Conservation (phyloP, 2,329 filamentous ascomycete genomes). For the Fusarium denticulatum region DNA sequence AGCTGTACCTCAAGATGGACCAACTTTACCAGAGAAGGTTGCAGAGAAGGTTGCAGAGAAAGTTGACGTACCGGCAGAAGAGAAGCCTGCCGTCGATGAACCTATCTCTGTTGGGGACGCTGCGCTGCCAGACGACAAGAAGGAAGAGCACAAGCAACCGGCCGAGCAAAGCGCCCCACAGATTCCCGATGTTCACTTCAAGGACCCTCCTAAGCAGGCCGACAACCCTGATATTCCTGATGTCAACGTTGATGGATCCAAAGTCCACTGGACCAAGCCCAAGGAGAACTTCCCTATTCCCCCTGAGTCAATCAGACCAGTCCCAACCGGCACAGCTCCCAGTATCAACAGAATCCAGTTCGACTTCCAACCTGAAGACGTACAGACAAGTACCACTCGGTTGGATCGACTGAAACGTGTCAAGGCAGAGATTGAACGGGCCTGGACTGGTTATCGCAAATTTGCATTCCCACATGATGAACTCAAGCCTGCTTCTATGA, state of each 20-base stretch:
- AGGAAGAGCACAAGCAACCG: conserved; percentile 4
- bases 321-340: conserved; percentile 78
- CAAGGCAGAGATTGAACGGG: conserved; percentile 77
- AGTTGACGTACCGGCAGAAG: conserved; percentile 3
- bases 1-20: conserved; percentile 9
- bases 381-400: conserved; percentile 68
- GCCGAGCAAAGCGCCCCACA: conserved; percentile 25
- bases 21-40: background rate
- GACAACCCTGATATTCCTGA: conserved; percentile 27
- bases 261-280: conserved; percentile 77
- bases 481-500: conserved; percentile 75
- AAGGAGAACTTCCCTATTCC: conserved; percentile 82
- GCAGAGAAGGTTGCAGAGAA: background rate
- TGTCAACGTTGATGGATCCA: conserved; percentile 28
- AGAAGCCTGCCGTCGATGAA: conserved; percentile 17
- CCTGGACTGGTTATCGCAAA: conserved; percentile 84
- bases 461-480: conserved; percentile 90
- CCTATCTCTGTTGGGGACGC: conserved; percentile 6
- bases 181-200: conserved; percentile 39
- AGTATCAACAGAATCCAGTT: conserved; percentile 81
- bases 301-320: conserved; percentile 73
- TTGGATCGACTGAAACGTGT: conserved; percentile 72
- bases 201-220: conserved; percentile 42
- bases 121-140: background rate
- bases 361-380: conserved; percentile 73